Percentiles rank a stretch among this genome's conserved stretches.
Conservation (phyloP, 2,329 filamentous ascomycete species). For the Sclerotinia subarctica region DNA sequence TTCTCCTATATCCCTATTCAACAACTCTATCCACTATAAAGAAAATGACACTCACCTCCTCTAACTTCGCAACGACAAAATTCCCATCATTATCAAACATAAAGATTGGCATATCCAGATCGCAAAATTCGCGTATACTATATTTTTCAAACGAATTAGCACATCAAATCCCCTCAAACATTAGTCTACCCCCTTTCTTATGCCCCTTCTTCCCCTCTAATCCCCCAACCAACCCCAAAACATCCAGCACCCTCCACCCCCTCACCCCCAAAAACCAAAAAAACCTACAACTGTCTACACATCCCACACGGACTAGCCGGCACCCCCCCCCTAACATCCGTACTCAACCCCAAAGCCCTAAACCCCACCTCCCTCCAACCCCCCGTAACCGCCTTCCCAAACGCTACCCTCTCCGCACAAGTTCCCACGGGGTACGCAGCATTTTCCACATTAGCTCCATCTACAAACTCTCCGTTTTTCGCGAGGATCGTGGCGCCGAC, state of each 20-base stretch:
- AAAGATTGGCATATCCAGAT: constrained; percentile 69
- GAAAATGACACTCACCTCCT: constrained; percentile 51
- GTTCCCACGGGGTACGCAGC: constrained; percentile 88
- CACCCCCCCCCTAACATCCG: constrained; percentile 59
- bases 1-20: background rate
- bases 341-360: constrained; percentile 80
- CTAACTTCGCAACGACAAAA: constrained; percentile 66
- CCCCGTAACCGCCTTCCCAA: constrained; percentile 70
- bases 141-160: background rate
- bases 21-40: background rate
- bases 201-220: background rate
- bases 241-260: background rate
- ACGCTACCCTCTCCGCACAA: constrained; percentile 88
- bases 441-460: constrained; percentile 90
- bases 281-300: constrained; percentile 82
- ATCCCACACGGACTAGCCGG: constrained; percentile 84
- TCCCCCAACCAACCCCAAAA: too few relatives aligned
- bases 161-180: too few relatives aligned
- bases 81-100: constrained; percentile 87
- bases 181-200: background rate
- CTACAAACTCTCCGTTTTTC: constrained; percentile 45
- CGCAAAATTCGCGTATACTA: constrained; percentile 74
- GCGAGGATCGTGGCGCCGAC: constrained; percentile 81
- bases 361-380: constrained; percentile 46
- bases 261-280: background rate